Base-by-base conservation (phyloP, 2,329 filamentous ascomycete species). In the Trichophyton mentagrophytes region DNA sequence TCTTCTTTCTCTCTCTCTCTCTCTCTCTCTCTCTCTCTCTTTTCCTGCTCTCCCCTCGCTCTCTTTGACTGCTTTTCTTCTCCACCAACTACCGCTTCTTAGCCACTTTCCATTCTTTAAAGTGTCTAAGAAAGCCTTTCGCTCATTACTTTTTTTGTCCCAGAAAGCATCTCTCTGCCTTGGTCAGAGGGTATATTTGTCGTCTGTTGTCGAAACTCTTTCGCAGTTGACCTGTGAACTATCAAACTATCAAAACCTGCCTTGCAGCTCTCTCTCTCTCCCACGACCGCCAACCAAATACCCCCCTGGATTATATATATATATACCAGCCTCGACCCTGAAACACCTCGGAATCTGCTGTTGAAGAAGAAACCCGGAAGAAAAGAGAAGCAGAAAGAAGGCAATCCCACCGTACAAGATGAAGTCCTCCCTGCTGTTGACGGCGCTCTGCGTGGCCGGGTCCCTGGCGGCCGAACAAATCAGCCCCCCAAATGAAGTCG, bases 371-470 rank as follows among this genome's bases (percentile, higher is more conserved):
- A n/a, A 42, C 17, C 27, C 27, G 13, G 15, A 22, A 64, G 15
- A 30, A 46, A 57, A 9, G 15, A 53, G 7, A 53, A 30, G 11
- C 11, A 7, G 5, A 30, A 30, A 30, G 27, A 30, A 30, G 27
- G 6, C 27, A 30, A 30, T 30, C 22, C 47, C 42, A 62, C 40
- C 5, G n/a, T 47, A 36, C 27, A 61, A 36, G 44, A 59, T 58
- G 64, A 61, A 59, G 57, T 71, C 67, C 55, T 67, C 72, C 53
- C 61, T 74, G 49, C 60, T 74, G 59, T 60, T 74, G 55, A 68
- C 69, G 58, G 72, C 71, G 55, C 64, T 74, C 61, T 72, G 69
- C 68, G 72, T 72, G 57, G 66, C 69, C 38, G 67, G 72, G 61
- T 67, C 69, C 44, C 61, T 70, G 62, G 72, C 69, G 27, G 27